These are phyloP conservation scores for Chaetomiaceae sp. DNA, from an alignment of 2,329 filamentous ascomycete species.

Conservation along the genomic window DNA sequence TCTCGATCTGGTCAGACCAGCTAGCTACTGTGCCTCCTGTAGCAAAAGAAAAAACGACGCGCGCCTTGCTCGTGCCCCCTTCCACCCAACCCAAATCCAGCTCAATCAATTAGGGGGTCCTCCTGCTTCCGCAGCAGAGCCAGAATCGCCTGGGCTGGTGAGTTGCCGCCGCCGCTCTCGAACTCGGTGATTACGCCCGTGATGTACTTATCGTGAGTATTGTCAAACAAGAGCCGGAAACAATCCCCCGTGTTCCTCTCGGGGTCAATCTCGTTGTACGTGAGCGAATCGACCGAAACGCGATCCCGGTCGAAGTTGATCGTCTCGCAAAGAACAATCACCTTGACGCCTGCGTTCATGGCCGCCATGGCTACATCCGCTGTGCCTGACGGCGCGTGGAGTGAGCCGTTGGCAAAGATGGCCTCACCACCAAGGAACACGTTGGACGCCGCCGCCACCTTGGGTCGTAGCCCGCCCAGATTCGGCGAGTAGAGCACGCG, in stretches of 20 bases:
- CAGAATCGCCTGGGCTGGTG: constrained; percentile 81
- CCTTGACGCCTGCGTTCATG: constrained; percentile 67
- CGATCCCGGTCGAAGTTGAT: constrained; percentile 87
- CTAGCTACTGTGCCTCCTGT: constrained; percentile 1
- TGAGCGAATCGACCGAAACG: constrained; percentile 86
- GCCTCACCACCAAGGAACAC: constrained; percentile 85
- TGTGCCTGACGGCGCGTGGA: constrained; percentile 85
- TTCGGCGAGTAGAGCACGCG: constrained; percentile 75
- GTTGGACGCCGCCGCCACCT: constrained; percentile 61
- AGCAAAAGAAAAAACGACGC: too few relatives aligned
- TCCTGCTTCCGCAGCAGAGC: constrained; percentile 54
- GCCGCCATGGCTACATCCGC: constrained; percentile 82
- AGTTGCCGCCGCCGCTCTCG: constrained; percentile 82
- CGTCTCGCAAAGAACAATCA: constrained; percentile 87
- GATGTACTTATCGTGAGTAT: constrained; percentile 81
- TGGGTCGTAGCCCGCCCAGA: constrained; percentile 68
- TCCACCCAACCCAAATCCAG: constrained; percentile 28
- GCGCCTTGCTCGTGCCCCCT: neutral
- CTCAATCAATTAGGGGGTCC: constrained; percentile 38
- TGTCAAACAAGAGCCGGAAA: constrained; percentile 77
- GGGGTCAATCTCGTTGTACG: constrained; percentile 85
- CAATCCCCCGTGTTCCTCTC: constrained; percentile 56
- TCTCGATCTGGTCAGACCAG: constrained; percentile 1
- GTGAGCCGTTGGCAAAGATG: constrained; percentile 89
- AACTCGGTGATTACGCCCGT: constrained; percentile 90